Base-by-base conservation (phyloP, 2,329 filamentous ascomycete genomes). In the Penicillium thymicola region DNA sequence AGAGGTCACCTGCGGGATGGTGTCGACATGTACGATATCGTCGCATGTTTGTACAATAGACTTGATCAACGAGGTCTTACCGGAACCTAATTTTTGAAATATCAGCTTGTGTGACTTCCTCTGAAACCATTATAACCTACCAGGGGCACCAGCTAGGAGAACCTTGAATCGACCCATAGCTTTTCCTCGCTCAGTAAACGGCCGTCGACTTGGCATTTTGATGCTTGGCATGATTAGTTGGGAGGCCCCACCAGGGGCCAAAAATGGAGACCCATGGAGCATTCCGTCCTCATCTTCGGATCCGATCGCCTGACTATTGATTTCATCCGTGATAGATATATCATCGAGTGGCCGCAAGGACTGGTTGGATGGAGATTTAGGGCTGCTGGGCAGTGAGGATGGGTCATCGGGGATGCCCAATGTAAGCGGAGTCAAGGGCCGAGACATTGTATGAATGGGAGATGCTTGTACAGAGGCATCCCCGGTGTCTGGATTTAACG, bases 181-280 rank as follows among this genome's bases (percentile, higher is more conserved):
- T 76, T 89, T 93, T 16, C 94, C 94, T 45, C 84, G 83, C n/a
- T 89, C 85, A 0, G 94, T 97, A 72, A 97, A 97, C 0, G 92
- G 92, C 50, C 92, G 83, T 48, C 94, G 86, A 59, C 85, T 89
- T 4, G 94, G 93, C 84, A 99, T 94, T 59, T 85, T 87, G 67
- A 99, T 88, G 69, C 92, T 96, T 5, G 94, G 94, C 94, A 99
- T 99, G 58, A 99, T 90, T n/a, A 99, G 82, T 73, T 97, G 92
- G n/a, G 78, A 76, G 13, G 76, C 66, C 67, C 77, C 73, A 57
- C 75, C 73, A 28, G 69, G 66, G 3, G 58, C 63, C 32, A 72
- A 52, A 47, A 67, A 67, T 10, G 67, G 65, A 9, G 71, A 70
- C 8, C 60, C 64, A 10, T 58, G 52, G 13, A 58, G 49, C 18